phyloP scores from a whole-genome alignment of 1,284 basidiomycete genomes.

The Ustanciosporium gigantosporum region DNA sequence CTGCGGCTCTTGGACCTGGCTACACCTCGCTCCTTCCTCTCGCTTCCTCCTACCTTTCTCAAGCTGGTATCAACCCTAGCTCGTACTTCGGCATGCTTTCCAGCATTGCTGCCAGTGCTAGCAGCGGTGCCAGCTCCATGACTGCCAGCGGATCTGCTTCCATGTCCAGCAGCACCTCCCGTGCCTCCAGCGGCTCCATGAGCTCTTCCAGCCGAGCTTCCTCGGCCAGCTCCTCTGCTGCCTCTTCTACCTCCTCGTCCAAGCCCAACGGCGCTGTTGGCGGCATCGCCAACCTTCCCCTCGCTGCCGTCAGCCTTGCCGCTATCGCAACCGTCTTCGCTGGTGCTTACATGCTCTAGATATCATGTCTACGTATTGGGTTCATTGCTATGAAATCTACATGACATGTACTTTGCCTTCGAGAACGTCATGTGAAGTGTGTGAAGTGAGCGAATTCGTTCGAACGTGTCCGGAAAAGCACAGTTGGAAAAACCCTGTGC shows the following conservation, averaged over 20 bases:
- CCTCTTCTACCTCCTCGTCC: too few relatives aligned
- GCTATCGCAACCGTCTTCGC: slow-evolving; percentile 13
- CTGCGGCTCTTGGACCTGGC: not conserved
- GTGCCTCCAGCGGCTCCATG: not conserved
- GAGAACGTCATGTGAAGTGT: not conserved
- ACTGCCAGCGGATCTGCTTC: not conserved
- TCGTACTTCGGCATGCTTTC: not conserved
- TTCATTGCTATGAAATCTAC: not conserved
- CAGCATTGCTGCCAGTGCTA: not conserved
- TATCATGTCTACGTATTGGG: not conserved
- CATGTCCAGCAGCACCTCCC: not conserved
- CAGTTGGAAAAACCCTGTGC: too few relatives aligned
- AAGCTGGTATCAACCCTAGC: not conserved
- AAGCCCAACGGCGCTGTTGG: not conserved
- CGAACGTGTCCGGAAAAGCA: not conserved
- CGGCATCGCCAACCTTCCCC: not conserved
- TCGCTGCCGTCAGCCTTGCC: slow-evolving; percentile 8
- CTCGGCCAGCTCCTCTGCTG: not conserved
- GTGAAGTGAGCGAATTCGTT: not conserved
- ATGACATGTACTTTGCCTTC: too few relatives aligned
- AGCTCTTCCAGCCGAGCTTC: not conserved
- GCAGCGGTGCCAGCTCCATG: not conserved
- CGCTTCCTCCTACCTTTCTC: not conserved
- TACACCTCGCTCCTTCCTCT: not conserved
- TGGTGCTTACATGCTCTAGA: slow-evolving; percentile 14